A percentile compares a stretch with the other conserved stretches of the same genome.
These are phyloP conservation scores for Fusarium verticillioides DNA, from an alignment of 2,329 filamentous ascomycete species.

Conservation along the genomic window DNA sequence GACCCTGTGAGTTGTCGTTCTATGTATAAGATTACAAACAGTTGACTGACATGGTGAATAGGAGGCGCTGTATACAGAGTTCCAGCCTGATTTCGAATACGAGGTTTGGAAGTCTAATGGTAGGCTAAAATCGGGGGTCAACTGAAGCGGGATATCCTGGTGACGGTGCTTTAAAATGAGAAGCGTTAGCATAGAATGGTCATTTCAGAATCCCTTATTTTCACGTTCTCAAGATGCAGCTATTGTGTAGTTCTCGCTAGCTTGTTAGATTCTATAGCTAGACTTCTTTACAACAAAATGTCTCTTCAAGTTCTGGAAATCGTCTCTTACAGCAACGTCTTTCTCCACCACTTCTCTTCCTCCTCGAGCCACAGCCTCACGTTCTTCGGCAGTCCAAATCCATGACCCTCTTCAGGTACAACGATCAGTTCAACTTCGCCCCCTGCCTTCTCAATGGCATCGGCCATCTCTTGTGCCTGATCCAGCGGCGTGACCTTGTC, in stretches of 20 bases:
- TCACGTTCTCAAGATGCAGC: neutral
- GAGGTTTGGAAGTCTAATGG: constrained; percentile 48
- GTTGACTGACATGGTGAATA: constrained; percentile 7
- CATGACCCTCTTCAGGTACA: constrained; percentile 62
- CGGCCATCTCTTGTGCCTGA: constrained; percentile 65
- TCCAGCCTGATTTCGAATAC: constrained; percentile 51
- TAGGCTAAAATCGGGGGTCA: constrained; percentile 29
- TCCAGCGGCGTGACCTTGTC: constrained; percentile 69
- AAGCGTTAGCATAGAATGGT: neutral
- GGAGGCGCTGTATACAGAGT: constrained; percentile 49
- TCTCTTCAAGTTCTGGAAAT: too few species aligned
- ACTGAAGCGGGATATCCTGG: neutral
- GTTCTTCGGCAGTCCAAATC: constrained; percentile 56
- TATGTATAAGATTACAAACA: rapidly evolving
- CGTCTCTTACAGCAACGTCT: constrained; percentile 47
- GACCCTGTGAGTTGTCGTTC: constrained; percentile 39
- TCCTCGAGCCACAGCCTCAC: constrained; percentile 54
- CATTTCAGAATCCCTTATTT: neutral
- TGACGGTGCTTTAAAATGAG: neutral
- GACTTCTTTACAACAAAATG: neutral
- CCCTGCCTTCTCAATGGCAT: constrained; percentile 54
- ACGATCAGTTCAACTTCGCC: constrained; percentile 60
- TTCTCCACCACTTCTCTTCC: constrained; percentile 61
- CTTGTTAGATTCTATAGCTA: neutral
- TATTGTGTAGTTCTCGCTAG: neutral